Evolutionary conservation across 1,139 yeast species (phyloP).

Genomic region (Kodamaea sp.): DNA sequence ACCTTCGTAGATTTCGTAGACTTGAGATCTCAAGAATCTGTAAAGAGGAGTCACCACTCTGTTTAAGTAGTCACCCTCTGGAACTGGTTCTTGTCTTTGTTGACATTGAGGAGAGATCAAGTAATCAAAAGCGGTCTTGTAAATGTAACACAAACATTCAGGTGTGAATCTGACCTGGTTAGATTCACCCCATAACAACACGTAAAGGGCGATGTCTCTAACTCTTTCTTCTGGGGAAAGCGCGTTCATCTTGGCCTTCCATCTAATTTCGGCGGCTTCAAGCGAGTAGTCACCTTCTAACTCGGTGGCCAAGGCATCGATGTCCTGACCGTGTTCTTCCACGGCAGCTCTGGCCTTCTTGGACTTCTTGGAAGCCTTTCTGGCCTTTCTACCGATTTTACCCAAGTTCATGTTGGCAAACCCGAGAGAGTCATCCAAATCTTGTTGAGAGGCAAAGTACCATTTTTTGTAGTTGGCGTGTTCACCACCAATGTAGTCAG

Average conservation of each 20-base stretch:
- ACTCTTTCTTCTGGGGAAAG: slow-evolving; percentile 70
- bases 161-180: slow-evolving; percentile 96
- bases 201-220: slow-evolving; percentile 85
- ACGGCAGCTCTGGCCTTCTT: slow-evolving; percentile 66
- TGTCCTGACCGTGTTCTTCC: slow-evolving; percentile 49
- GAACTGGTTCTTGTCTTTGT: slow-evolving; percentile 85
- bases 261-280: slow-evolving; percentile 53
- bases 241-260: slow-evolving; percentile 52
- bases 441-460: slow-evolving; percentile 32
- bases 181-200: slow-evolving; percentile 98
- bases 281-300: slow-evolving; percentile 81
- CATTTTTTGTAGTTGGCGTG: slow-evolving; percentile 31
- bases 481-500: slow-evolving; percentile 70
- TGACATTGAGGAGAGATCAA: slow-evolving; percentile 86
- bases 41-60: slow-evolving; percentile 91
- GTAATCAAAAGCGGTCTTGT: slow-evolving; percentile 90
- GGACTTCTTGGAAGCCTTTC: slow-evolving; percentile 55
- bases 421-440: slow-evolving; percentile 36
- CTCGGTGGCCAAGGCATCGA: slow-evolving; percentile 65
- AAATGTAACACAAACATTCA: slow-evolving; percentile 88
- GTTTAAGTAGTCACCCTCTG: slow-evolving; percentile 94
- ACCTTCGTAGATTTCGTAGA: slow-evolving; percentile 91
- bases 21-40: slow-evolving; percentile 89
- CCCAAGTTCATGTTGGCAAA: slow-evolving; percentile 70
- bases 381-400: slow-evolving; percentile 56